phyloP scores from a whole-genome alignment of 257 asterid genomes.

The Leptodermis oblonga region DNA sequence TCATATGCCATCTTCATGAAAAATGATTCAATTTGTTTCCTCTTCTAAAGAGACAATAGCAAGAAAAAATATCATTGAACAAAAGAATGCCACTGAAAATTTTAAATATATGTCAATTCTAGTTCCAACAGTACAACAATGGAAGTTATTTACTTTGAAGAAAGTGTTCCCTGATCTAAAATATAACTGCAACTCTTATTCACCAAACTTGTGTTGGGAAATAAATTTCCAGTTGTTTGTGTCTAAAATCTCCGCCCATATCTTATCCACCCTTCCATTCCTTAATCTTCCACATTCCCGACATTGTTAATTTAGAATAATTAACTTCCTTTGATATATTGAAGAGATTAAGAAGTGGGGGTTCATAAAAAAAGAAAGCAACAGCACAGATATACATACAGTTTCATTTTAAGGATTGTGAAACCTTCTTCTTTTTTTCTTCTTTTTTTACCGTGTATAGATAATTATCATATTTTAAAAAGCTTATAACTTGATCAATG shows the following conservation, averaged over 20 bases:
- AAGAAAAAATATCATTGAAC: neutral
- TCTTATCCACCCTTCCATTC: neutral
- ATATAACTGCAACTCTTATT: neutral
- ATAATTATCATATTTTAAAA: no score
- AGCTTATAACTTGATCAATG: neutral
- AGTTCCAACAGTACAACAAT: neutral
- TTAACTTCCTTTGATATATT: neutral
- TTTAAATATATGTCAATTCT: no score
- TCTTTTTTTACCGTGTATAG: no score
- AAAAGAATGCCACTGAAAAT: no score
- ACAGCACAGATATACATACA: neutral
- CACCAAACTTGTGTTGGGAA: neutral
- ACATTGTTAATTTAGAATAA: neutral
- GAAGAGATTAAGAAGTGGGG: neutral
- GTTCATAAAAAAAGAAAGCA: neutral
- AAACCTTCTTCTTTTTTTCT: no score
- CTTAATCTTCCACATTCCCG: neutral
- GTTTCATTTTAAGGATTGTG: neutral
- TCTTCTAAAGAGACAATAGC: neutral
- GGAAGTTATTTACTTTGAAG: neutral
- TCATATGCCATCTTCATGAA: neutral
- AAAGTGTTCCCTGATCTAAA: neutral
- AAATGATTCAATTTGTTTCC: neutral
- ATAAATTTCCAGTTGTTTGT: neutral
- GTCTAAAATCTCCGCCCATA: neutral